Evolutionary conservation across 2,329 filamentous ascomycete genomes (phyloP).

Genomic region (Neofusicoccum kwambonambiense): DNA sequence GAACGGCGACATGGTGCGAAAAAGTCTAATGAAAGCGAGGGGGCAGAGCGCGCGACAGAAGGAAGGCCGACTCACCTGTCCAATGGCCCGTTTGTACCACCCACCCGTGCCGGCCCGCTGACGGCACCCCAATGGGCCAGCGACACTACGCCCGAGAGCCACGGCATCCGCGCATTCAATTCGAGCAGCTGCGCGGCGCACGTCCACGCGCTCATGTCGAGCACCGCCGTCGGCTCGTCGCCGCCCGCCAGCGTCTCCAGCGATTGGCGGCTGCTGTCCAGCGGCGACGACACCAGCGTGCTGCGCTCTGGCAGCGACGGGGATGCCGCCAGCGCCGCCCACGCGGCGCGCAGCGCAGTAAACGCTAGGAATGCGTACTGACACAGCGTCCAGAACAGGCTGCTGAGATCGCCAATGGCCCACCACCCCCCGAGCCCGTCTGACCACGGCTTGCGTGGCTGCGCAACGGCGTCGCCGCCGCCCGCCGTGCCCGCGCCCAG

Average conservation of each 20-base stretch:
- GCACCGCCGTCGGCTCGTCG: constrained; percentile 54
- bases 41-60: constrained; percentile 19
- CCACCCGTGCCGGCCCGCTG: constrained; percentile 72
- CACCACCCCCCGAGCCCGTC: background rate
- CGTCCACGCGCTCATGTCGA: constrained; percentile 75
- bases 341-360: constrained; percentile 64
- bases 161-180: constrained; percentile 81
- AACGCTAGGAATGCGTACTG: constrained; percentile 53
- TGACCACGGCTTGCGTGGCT: constrained; percentile 22
- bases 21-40: constrained; percentile 22
- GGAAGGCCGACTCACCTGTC: constrained; percentile 74
- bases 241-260: constrained; percentile 22
- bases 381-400: constrained; percentile 54
- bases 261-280: constrained; percentile 33
- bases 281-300: constrained; percentile 30
- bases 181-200: constrained; percentile 71
- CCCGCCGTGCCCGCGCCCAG: constrained; percentile 36
- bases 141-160: constrained; percentile 74
- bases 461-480: constrained; percentile 24
- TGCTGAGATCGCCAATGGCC: constrained; percentile 16
- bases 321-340: constrained; percentile 64
- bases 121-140: constrained; percentile 73
- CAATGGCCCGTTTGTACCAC: constrained; percentile 71
- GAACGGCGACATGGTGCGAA: constrained; percentile 33
- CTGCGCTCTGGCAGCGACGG: constrained; percentile 63